Evolutionary conservation across 208 protist species (phyloP), one percentile per base, ranked within the genome.

Genomic region (Leishmania turanica): DNA sequence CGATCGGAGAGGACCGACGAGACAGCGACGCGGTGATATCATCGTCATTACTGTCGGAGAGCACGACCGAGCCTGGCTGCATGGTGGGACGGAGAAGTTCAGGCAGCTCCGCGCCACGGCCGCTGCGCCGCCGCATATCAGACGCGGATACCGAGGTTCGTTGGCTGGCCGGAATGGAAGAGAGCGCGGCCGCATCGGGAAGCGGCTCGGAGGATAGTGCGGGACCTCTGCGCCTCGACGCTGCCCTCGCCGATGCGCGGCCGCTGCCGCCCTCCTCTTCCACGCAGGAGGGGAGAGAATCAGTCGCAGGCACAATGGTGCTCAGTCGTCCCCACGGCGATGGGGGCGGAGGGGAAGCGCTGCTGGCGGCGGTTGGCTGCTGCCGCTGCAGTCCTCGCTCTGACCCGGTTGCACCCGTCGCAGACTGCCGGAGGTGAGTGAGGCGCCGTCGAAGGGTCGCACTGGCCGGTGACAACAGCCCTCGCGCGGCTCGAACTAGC

Each of bases 381-480:
- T 54, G 72, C 54, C n/a, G 60, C 34, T 65, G 45, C 64, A 17
- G n/a, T 4, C 37, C 72, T 64, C 13, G 42, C 17, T 31, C 51
- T 54, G 42, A 27, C 78, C 42, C 40, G 47, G 27, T 27, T 37
- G 72, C 53, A 2, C 60, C 73, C 13, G 60, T 37, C 34, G 91
- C 40, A 71, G 89, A 92, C 54, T 90, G 82, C 11, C 88, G 89
- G 51, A 93, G 74, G 78, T 90, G 86, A 4, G 91, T 88, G 58
- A 95, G 85, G 17, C 87, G 88, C 53, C 87, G 86, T 64, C 81
- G 71, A 5, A 89, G 74, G 7, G 87, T 86, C 7, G 77, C 75
- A 34, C 77, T 58, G 1, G 56, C 79, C 2, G 85, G 86, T 4
- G 80, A 77, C 17, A 77, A 31, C 15, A 87, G 53, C 40, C 65